phyloP scores from a whole-genome alignment of 768 basidiomycete genomes.

The Cystofilobasidium bisporidii region DNA sequence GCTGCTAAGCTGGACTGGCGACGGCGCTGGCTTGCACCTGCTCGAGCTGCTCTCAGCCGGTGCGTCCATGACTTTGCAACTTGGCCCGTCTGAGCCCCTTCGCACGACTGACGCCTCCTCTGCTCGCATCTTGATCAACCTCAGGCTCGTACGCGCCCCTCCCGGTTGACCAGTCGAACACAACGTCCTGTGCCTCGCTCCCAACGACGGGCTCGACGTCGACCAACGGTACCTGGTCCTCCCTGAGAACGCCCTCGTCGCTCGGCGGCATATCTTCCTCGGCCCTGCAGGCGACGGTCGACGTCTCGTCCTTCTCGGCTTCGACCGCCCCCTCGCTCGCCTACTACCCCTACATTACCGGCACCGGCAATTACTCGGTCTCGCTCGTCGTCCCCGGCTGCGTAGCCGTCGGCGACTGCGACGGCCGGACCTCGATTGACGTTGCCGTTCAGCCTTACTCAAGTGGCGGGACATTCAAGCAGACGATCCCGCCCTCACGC shows the following conservation, averaged over 20 bases:
- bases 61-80: slow-evolving; percentile 24
- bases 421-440: slow-evolving; percentile 49
- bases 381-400: slow-evolving; percentile 84
- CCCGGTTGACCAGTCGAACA: slow-evolving; percentile 58
- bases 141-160: slow-evolving; percentile 47
- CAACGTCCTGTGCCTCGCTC: slow-evolving; percentile 69
- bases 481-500: slow-evolving; percentile 61
- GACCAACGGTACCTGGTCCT: slow-evolving; percentile 61
- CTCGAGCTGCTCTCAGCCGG: slow-evolving; percentile 88
- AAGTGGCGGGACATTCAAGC: slow-evolving; percentile 55
- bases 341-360: slow-evolving; percentile 80
- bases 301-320: slow-evolving; percentile 57
- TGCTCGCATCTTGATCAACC: background rate
- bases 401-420: slow-evolving; percentile 66
- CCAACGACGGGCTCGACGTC: slow-evolving; percentile 53
- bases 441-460: slow-evolving; percentile 63
- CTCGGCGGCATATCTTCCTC: slow-evolving; percentile 72
- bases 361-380: slow-evolving; percentile 73
- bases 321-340: slow-evolving; percentile 88
- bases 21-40: slow-evolving; percentile 71
- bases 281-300: slow-evolving; percentile 59
- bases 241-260: slow-evolving; percentile 54
- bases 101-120: too few relatives aligned
- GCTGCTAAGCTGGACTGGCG: slow-evolving; percentile 63
- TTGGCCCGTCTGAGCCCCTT: background rate